phyloP scores from a whole-genome alignment of 257 asterid genomes.

The Catharanthus roseus region DNA sequence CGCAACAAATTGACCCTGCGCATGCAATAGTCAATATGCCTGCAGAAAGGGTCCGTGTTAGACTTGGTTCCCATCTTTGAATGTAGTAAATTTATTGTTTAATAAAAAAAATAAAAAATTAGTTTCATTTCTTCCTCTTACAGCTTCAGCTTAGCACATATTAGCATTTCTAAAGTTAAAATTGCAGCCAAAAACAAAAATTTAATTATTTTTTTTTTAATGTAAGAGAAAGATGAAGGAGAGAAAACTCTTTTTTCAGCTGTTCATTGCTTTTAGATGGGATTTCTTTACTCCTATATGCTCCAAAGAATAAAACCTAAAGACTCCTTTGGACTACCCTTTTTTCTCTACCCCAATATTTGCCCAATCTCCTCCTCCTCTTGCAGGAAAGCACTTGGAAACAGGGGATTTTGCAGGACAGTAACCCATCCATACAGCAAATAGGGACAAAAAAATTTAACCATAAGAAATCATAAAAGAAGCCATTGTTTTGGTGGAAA shows the following conservation, averaged over 20 bases:
- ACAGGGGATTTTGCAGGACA: neutral
- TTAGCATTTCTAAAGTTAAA: neutral
- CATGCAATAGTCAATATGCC: conserved; percentile 96
- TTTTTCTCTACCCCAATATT: neutral
- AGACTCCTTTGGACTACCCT: neutral
- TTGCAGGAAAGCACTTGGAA: neutral
- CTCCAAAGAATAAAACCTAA: neutral
- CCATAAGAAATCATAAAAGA: neutral
- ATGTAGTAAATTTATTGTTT: neutral
- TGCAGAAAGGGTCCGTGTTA: conserved; percentile 15
- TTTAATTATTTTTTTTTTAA: too few relatives aligned
- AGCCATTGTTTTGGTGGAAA: neutral
- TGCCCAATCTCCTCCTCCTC: neutral
- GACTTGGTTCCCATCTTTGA: neutral
- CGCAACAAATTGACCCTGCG: conserved; percentile 86
- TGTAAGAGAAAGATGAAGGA: too few relatives aligned
- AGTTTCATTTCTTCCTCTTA: neutral
- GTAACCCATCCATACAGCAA: neutral
- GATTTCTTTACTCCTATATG: neutral
- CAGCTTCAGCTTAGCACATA: neutral
- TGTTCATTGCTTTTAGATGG: neutral
- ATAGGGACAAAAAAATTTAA: neutral
- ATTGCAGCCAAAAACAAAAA: too few relatives aligned
- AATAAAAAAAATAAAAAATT: neutral
- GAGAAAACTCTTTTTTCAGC: neutral